A percentile compares a stretch with the other conserved stretches of the same genome.
Evolutionary conservation across 2,329 filamentous ascomycete genomes (phyloP).

Genomic region (Sarocladium strictum): DNA sequence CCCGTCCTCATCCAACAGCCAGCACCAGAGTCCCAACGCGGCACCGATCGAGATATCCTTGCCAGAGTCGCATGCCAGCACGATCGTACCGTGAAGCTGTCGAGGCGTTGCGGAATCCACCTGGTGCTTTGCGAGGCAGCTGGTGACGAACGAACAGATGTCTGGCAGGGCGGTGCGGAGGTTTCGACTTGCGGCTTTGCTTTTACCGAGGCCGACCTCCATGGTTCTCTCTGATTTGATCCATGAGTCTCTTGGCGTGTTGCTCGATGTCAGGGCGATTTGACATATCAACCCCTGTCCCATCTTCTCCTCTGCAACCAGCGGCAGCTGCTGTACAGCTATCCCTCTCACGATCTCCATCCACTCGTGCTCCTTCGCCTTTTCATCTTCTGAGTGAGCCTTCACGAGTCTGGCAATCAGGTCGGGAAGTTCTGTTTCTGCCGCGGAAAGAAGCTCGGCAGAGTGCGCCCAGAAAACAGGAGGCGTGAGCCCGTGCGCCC

Average conservation of each 20-base stretch:
- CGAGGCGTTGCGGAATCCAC: neutral
- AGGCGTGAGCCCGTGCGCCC: constrained; percentile 77
- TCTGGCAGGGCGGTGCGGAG: constrained; percentile 64
- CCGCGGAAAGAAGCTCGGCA: constrained; percentile 50
- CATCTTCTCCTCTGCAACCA: constrained; percentile 13
- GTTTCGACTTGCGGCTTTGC: constrained; percentile 77
- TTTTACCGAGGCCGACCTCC: constrained; percentile 59
- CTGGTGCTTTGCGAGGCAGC: neutral
- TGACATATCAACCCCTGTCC: constrained; percentile 24
- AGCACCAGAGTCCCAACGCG: constrained; percentile 69
- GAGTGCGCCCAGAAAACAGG: constrained; percentile 71
- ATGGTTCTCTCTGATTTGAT: constrained; percentile 32
- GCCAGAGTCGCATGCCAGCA: constrained; percentile 70
- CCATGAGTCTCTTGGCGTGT: constrained; percentile 39
- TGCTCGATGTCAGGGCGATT: constrained; percentile 34
- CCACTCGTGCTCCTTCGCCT: constrained; percentile 2
- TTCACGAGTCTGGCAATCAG: constrained; percentile 42
- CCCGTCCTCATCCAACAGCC: constrained; percentile 63
- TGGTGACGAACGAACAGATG: constrained; percentile 50
- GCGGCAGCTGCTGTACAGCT: constrained; percentile 29
- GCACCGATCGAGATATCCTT: constrained; percentile 76
- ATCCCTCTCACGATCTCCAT: constrained; percentile 30
- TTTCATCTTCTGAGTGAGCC: constrained; percentile 8
- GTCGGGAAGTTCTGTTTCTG: constrained; percentile 57
- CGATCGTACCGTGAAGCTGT: constrained; percentile 21